phyloP scores from a whole-genome alignment of 352 stramenopile species.

The Globisporangium emineosum region DNA sequence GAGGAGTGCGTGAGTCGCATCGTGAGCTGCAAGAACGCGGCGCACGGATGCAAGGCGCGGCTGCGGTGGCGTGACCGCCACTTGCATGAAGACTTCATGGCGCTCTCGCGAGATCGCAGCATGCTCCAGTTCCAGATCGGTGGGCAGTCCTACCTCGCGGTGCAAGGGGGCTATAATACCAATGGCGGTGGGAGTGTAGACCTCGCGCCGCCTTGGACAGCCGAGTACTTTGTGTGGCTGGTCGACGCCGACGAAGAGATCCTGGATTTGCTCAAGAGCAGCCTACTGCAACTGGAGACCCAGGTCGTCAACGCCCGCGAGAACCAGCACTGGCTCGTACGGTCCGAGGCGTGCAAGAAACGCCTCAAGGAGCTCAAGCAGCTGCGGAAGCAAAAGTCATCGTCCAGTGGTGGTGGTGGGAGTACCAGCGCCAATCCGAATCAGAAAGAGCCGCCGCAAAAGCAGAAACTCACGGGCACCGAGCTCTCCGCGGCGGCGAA shows the following conservation, averaged over 20 bases:
- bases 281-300: constrained; percentile 38
- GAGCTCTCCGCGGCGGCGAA: constrained; percentile 35
- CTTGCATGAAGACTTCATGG: constrained; percentile 61
- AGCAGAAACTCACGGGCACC: constrained; percentile 20
- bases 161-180: constrained; percentile 19
- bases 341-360: constrained; percentile 46
- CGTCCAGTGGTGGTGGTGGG: too few relatives aligned
- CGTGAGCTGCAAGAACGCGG: constrained; percentile 63
- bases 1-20: constrained; percentile 62
- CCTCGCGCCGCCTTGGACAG: constrained; percentile 60
- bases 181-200: constrained; percentile 17
- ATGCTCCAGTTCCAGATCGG: constrained; percentile 51
- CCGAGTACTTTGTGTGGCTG: constrained; percentile 68
- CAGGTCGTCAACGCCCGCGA: constrained; percentile 34
- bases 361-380: constrained; percentile 50
- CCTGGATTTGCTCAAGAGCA: constrained; percentile 36
- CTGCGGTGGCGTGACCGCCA: constrained; percentile 70
- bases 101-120: constrained; percentile 37
- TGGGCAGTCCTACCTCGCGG: constrained; percentile 38
- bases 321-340: constrained; percentile 35
- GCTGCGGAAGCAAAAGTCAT: constrained; percentile 24
- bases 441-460: background rate
- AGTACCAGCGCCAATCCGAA: background rate
- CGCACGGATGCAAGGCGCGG: constrained; percentile 53
- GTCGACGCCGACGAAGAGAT: constrained; percentile 49